Conservation (phyloP, 805 yeast genomes). For the Ogataea neopini region DNA sequence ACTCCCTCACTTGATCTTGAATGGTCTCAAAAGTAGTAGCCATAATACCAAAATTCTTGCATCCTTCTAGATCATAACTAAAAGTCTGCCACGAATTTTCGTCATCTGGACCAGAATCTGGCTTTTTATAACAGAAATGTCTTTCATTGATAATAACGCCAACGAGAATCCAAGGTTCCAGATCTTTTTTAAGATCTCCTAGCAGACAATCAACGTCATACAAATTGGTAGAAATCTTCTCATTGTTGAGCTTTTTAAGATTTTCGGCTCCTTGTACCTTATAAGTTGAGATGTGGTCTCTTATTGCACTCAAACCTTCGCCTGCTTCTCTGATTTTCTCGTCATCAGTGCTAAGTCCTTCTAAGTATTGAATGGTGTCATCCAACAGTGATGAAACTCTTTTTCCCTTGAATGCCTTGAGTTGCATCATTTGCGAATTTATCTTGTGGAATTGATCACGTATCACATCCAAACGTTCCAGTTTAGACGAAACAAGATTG, state of each 20-base stretch:
- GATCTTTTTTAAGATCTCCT: constrained; percentile 17
- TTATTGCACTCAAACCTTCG: constrained; percentile 23
- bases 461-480: constrained; percentile 17
- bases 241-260: constrained; percentile 16
- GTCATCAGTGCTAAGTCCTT: constrained; percentile 3
- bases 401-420: constrained; percentile 37
- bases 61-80: constrained; percentile 29
- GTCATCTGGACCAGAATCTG: constrained; percentile 6
- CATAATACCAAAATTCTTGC: constrained; percentile 27
- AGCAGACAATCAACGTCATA: constrained; percentile 32
- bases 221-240: constrained; percentile 23
- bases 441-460: constrained; percentile 18
- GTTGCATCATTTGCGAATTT: constrained; percentile 20
- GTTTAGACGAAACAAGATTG: constrained; percentile 22
- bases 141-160: constrained; percentile 38
- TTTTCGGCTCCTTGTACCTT: constrained; percentile 17
- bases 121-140: constrained; percentile 34
- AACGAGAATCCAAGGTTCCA: constrained; percentile 41
- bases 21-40: constrained; percentile 30
- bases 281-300: constrained; percentile 14
- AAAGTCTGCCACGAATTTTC: constrained; percentile 34
- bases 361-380: constrained; percentile 30
- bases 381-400: constrained; percentile 28
- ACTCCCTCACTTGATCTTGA: constrained; percentile 19
- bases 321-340: constrained; percentile 20